Evolutionary conservation across 2,329 filamentous ascomycete genomes (phyloP).

Genomic region (Gaeumannomyces sp.): DNA sequence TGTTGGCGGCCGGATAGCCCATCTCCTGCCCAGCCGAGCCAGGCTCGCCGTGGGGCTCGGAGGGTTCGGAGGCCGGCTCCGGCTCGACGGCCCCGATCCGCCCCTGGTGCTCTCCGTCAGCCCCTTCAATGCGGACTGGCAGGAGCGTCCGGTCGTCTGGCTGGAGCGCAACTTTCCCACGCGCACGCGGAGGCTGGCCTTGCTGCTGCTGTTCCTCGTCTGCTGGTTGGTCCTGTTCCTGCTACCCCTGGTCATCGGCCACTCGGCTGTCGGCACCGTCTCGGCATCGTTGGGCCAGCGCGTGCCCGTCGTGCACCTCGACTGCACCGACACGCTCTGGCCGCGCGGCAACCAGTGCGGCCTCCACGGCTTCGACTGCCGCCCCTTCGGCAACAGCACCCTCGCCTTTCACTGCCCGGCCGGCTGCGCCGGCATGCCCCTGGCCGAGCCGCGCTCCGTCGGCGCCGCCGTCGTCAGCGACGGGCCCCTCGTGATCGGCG

Average conservation of each 20-base stretch:
- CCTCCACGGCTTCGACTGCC: constrained; percentile 51
- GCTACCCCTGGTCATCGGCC: constrained; percentile 7
- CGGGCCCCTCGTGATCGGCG: constrained; percentile 38
- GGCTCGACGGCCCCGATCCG: constrained; percentile 15
- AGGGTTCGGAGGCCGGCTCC: constrained; percentile 9
- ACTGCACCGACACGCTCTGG: constrained; percentile 51
- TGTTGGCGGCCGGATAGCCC: too few species aligned
- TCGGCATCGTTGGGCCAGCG: background rate
- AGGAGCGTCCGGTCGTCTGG: constrained; percentile 12
- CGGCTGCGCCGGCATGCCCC: constrained; percentile 42
- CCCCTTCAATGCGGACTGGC: constrained; percentile 14
- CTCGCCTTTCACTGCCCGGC: constrained; percentile 56
- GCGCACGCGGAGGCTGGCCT: constrained; percentile 9
- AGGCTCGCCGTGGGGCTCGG: background rate
- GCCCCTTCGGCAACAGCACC: constrained; percentile 50
- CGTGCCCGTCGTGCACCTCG: constrained; percentile 29
- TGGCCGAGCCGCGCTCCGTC: constrained; percentile 50
- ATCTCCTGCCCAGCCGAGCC: background rate
- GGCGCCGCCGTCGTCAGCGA: constrained; percentile 42
- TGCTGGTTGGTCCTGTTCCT: constrained; percentile 14
- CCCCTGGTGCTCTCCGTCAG: constrained; percentile 12
- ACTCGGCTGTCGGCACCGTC: background rate
- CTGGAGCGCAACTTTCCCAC: constrained; percentile 10
- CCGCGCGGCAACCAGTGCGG: constrained; percentile 50
- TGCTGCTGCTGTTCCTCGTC: constrained; percentile 12